Percentiles rank a stretch among this genome's conserved stretches.
These are phyloP conservation scores for Macrolepiota albuminosa DNA, from an alignment of 768 basidiomycete genomes.

Conservation along the genomic window DNA sequence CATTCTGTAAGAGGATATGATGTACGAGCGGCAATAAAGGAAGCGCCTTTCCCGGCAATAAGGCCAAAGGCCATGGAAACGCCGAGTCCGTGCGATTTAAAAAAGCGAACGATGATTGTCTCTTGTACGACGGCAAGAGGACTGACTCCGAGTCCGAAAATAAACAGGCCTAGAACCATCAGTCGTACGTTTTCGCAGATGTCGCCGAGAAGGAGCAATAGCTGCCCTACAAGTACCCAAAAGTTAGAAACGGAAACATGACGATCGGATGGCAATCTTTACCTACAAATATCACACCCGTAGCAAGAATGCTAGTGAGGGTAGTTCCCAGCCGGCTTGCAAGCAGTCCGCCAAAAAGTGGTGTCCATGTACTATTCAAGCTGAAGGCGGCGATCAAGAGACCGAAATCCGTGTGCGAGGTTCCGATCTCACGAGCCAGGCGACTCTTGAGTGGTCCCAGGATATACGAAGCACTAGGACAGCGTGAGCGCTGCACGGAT, in stretches of 20 bases:
- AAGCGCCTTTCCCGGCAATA: conserved; percentile 73
- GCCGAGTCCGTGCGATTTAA: conserved; percentile 70
- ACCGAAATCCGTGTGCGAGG: conserved; percentile 74
- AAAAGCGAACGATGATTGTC: conserved; percentile 80
- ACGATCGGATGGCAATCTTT: conserved; percentile 5
- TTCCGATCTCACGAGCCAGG: conserved; percentile 63
- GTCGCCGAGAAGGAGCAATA: conserved; percentile 64
- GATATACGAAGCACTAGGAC: conserved; percentile 59
- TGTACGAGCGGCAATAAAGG: conserved; percentile 71
- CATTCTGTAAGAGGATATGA: conserved; percentile 70
- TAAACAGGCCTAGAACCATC: conserved; percentile 73
- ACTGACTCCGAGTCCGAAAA: conserved; percentile 76
- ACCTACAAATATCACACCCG: conserved; percentile 65
- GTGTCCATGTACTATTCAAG: conserved; percentile 70
- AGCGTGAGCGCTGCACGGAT: background rate
- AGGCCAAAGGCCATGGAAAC: conserved; percentile 80
- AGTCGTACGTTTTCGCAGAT: conserved; percentile 52
- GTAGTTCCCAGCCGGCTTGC: conserved; percentile 72
- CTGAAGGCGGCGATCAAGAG: conserved; percentile 74
- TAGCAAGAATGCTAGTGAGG: conserved; percentile 66
- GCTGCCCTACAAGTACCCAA: conserved; percentile 42
- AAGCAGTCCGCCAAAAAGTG: conserved; percentile 70
- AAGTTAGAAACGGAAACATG: background rate
- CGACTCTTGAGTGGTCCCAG: conserved; percentile 77
- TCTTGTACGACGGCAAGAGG: conserved; percentile 83